These are phyloP conservation scores for Barnettozyma salicaria DNA, from an alignment of 805 yeast species.

Conservation along the genomic window DNA sequence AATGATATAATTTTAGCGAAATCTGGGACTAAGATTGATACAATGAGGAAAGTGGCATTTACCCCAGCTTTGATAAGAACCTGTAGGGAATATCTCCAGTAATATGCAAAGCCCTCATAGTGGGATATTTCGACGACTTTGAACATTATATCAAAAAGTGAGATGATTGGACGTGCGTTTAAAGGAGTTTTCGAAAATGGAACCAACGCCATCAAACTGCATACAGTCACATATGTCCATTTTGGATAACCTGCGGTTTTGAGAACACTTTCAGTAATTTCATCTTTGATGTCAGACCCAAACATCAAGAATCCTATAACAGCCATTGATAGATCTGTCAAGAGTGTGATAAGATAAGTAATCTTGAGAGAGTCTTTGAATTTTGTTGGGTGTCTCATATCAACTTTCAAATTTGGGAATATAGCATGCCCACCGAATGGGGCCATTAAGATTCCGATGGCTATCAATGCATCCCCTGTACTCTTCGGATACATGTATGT, in stretches of 20 bases:
- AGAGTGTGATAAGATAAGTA: conserved; percentile 55
- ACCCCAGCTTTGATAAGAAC: conserved; percentile 34
- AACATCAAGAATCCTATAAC: conserved; percentile 73
- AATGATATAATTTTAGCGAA: conserved; percentile 80
- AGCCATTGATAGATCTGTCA: conserved; percentile 60
- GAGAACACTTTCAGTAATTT: conserved; percentile 70
- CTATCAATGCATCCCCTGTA: conserved; percentile 44
- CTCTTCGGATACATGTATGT: conserved; percentile 63
- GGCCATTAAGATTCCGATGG: conserved; percentile 66
- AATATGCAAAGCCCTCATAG: conserved; percentile 17
- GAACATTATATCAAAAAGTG: conserved; percentile 57
- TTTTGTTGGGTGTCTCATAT: conserved; percentile 62
- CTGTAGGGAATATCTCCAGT: conserved; percentile 19
- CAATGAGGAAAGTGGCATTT: conserved; percentile 49
- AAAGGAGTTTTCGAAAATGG: conserved; percentile 84
- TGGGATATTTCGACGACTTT: conserved; percentile 24
- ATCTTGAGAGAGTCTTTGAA: conserved; percentile 46
- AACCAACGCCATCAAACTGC: conserved; percentile 68
- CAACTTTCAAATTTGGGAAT: conserved; percentile 65
- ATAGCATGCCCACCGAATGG: conserved; percentile 86
- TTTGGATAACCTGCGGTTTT: conserved; percentile 61
- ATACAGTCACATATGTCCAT: conserved; percentile 51
- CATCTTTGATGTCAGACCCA: conserved; percentile 63
- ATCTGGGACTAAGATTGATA: conserved; percentile 65
- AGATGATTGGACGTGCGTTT: conserved; percentile 73